A percentile compares a stretch with the other conserved stretches of the same genome.
These are phyloP conservation scores for Aspergillus sojae DNA, from an alignment of 2,329 filamentous ascomycete species.

Conservation along the genomic window DNA sequence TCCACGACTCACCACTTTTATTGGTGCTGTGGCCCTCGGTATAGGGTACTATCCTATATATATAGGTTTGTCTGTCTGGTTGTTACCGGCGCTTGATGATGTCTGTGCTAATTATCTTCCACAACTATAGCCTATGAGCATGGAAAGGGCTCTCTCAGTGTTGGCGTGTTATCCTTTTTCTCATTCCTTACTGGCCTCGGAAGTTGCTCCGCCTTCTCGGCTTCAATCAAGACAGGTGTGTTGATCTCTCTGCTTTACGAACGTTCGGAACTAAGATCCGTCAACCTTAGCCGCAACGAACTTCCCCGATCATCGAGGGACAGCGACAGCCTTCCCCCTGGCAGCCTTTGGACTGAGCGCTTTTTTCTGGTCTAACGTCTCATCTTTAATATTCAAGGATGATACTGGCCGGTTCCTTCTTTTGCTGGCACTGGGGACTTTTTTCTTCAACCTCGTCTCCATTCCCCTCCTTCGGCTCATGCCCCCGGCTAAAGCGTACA, in stretches of 20 bases:
- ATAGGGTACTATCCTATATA: slow-evolving; percentile 86
- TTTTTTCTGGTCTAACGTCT: slow-evolving; percentile 88
- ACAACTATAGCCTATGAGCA: slow-evolving; percentile 66
- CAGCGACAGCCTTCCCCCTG: slow-evolving; percentile 89
- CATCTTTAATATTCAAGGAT: slow-evolving; percentile 76
- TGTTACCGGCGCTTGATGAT: not conserved
- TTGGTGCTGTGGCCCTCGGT: slow-evolving; percentile 72
- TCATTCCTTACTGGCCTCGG: slow-evolving; percentile 85
- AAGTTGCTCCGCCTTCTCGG: slow-evolving; percentile 87
- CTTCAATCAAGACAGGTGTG: slow-evolving; percentile 74
- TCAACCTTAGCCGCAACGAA: slow-evolving; percentile 72
- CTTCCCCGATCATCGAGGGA: slow-evolving; percentile 87
- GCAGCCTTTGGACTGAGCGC: slow-evolving; percentile 93
- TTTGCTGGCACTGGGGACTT: slow-evolving; percentile 78
- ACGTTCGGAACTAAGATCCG: not conserved
- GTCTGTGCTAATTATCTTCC: slow-evolving; percentile 14
- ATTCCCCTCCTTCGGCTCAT: slow-evolving; percentile 85
- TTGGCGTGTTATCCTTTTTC: slow-evolving; percentile 72
- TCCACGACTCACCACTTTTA: slow-evolving; percentile 74
- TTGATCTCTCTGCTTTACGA: slow-evolving; percentile 1
- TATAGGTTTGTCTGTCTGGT: slow-evolving; percentile 43
- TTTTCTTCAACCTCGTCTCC: slow-evolving; percentile 70
- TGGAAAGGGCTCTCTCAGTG: slow-evolving; percentile 60
- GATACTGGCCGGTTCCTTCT: slow-evolving; percentile 81
- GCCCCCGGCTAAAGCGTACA: slow-evolving; percentile 55